Base-by-base conservation (phyloP, 495 filamentous ascomycete species). In the Xylaria scruposa region DNA sequence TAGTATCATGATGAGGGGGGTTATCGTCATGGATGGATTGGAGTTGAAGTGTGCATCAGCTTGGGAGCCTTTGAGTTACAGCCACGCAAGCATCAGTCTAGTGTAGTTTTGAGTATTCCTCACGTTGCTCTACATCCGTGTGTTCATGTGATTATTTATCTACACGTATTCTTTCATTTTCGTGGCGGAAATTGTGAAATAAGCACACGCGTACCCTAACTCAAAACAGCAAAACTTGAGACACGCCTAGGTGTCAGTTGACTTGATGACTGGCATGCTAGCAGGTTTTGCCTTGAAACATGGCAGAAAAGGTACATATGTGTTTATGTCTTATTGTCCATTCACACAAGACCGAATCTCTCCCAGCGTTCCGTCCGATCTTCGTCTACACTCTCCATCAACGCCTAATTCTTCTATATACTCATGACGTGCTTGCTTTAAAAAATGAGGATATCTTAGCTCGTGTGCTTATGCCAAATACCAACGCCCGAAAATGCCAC, bases 401-500 rank as follows among this genome's bases (percentile, higher is more conserved):
- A 65, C 19, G 15, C 44, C 24, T 1, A 26, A 17, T 47, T 49
- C 29, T 47, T 49, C 29, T n/a, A 31, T 31, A 31, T 31, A 59
- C 31, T 51, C 44, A 51, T 51, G 63, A 29, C 33, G 17, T 38
- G 44, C 63, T 44, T 36, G 29, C 17, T 33, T 15, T 17, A 36
- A 38, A 38, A 8, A 29, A 33, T 15, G 24, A 21, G 62, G 62
- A 67, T 71, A 71, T 71, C 70, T 71, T 58, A 49, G 51, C 61
- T 71, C 66, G 60, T 47, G n/a, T 26, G 31, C 40, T 67, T 53
- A 67, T 68, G 53, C 53, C 36, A 42, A 42, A 54, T 67, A 24
- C 61, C 61, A 71, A 71, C 70, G 70, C 70, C 70, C 19, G 62
- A 29, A 71, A 71, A 71, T 71, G 70, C 70, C 24, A 71, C 59